Evolutionary conservation across 495 filamentous ascomycete species (phyloP), one percentile per base, ranked within the genome.

Genomic region (Pseudoneurospora amorphoporcata): DNA sequence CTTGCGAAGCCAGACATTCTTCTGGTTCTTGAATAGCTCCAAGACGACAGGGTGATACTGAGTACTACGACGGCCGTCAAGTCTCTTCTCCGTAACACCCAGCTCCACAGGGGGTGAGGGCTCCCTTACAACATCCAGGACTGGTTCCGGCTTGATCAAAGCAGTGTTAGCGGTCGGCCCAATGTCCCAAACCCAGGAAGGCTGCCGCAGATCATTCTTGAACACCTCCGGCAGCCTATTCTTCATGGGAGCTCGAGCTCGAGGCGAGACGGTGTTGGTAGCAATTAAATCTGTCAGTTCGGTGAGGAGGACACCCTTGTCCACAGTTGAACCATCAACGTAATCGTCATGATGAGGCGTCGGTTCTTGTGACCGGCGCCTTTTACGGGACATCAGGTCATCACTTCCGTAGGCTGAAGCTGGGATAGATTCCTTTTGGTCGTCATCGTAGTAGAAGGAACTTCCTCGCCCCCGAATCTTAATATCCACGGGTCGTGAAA

Each of bases 61-160:
- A 37, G 53, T 32, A 37, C 41, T 2, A 69, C 43, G 47, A 8
- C 35, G 9, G n/a, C 38, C 23, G 32, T 77, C 69, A 8, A 77
- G 43, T 17, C 41, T 72, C 72, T 75, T 73, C 4, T 71, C 45
- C 9, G 71, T 47, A 38, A 75, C n/a, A 14, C 45, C 72, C 39
- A 76, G 35, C 39, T 74, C 70, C 6, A 71, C 53, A 4, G 32
- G 47, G 2, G 53, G 53, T 8, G 53, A 65, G 29, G 29, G 29
- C 53, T 65, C 23, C 53, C 53, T 12, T 7, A 65, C 53, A 35
- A 65, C 29, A 37, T 40, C 17, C 16, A 39, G 69, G 8, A n/a
- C 8, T 38, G 9, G 19, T 17, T 35, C 53, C 3, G 23, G 14
- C 37, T 61, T 71, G 32, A 10, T 8, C 35, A 32, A 37, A 35